Percentiles rank a stretch among this genome's conserved stretches.
These are phyloP conservation scores for Schrenkiella parvula DNA, from an alignment of 345 rosid species.

Conservation along the genomic window DNA sequence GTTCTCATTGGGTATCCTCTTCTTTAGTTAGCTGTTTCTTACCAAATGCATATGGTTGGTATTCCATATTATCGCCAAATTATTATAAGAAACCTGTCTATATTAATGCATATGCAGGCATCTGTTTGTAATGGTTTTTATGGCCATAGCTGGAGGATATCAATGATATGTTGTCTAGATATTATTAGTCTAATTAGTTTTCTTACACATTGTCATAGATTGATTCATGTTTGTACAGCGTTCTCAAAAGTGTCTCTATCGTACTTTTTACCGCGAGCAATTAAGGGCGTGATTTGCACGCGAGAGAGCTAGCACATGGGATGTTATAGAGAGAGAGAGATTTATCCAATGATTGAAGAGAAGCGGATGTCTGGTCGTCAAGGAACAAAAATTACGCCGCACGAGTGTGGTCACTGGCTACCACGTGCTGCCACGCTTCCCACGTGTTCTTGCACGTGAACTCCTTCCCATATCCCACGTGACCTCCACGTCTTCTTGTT, in stretches of 20 bases:
- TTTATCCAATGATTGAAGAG: slow-evolving; percentile 35
- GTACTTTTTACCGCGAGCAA: background rate
- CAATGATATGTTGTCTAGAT: no score
- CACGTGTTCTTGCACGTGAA: slow-evolving; percentile 27
- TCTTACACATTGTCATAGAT: no score
- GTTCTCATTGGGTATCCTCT: background rate
- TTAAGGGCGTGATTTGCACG: slow-evolving; percentile 1
- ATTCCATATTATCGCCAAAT: background rate
- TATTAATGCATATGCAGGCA: background rate
- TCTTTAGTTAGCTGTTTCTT: background rate
- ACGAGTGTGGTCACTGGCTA: slow-evolving; percentile 32
- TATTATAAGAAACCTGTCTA: background rate
- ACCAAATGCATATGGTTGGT: background rate
- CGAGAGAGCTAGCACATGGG: slow-evolving; percentile 1
- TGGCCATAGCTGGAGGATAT: background rate
- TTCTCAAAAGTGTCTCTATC: background rate
- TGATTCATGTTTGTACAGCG: no score
- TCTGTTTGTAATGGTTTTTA: background rate
- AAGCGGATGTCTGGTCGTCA: slow-evolving; percentile 30
- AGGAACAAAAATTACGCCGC: slow-evolving; percentile 39
- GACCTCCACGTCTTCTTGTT: slow-evolving; percentile 17
- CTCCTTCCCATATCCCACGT: slow-evolving; percentile 17
- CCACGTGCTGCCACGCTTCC: slow-evolving; percentile 27
- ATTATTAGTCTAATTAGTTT: no score
- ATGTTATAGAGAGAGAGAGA: background rate